Percentiles rank a stretch among this genome's conserved stretches.
Conservation (phyloP, 768 basidiomycete species). For the Lepiota subincarnata region DNA sequence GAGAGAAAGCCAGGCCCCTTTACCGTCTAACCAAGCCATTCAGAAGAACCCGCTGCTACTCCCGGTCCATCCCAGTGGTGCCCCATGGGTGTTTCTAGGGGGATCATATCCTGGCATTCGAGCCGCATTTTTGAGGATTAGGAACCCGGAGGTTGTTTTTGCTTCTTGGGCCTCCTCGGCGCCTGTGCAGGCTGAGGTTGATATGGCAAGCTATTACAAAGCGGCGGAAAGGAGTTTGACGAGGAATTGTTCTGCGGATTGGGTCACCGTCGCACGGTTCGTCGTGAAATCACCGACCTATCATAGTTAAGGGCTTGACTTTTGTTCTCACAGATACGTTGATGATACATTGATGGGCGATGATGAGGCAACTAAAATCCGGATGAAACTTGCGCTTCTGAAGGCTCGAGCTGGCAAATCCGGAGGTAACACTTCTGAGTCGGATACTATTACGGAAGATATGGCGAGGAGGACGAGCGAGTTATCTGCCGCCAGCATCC, state of each 20-base stretch:
- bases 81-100: slow-evolving; percentile 47
- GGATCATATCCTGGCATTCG: slow-evolving; percentile 48
- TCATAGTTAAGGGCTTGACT: not conserved
- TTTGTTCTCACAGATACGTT: slow-evolving; percentile 23
- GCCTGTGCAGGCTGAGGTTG: slow-evolving; percentile 45
- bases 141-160: slow-evolving; percentile 42
- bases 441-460: slow-evolving; percentile 28
- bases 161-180: slow-evolving; percentile 49
- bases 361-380: slow-evolving; percentile 27
- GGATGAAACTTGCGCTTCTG: slow-evolving; percentile 40
- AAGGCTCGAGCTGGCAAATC: slow-evolving; percentile 40
- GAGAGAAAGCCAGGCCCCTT: slow-evolving; percentile 3
- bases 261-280: slow-evolving; percentile 39
- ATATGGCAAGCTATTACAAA: slow-evolving; percentile 48
- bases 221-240: slow-evolving; percentile 46
- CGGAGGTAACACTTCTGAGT: slow-evolving; percentile 34
- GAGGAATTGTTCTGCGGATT: slow-evolving; percentile 49
- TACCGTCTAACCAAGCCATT: not conserved
- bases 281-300: not conserved
- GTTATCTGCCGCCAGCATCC: slow-evolving; percentile 35
- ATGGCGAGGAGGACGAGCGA: slow-evolving; percentile 33
- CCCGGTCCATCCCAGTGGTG: slow-evolving; percentile 35
- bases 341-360: slow-evolving; percentile 30
- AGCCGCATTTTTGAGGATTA: slow-evolving; percentile 39
- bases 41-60: slow-evolving; percentile 8